Percentiles rank a stretch among this genome's conserved stretches.
Conservation (phyloP, 1,284 basidiomycete genomes). For the Ustilago nuda region DNA sequence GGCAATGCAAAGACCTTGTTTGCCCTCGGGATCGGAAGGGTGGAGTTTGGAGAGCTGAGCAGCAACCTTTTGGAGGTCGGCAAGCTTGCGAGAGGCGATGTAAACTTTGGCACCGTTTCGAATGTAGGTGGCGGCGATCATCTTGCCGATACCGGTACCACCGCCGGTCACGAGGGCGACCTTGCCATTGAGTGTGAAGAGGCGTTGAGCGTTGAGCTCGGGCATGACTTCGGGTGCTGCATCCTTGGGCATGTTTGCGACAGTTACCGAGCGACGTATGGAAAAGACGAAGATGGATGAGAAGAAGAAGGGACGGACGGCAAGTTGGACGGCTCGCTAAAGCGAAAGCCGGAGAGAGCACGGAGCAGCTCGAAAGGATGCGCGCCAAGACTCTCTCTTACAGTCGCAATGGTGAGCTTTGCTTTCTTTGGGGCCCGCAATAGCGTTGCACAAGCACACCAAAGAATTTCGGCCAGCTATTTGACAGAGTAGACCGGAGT, state of each 20-base stretch:
- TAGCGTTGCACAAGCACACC: conserved; percentile 1
- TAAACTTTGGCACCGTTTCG: conserved; percentile 83
- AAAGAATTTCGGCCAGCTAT: conserved; percentile 1
- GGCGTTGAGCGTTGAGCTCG: conserved; percentile 75
- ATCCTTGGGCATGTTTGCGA: conserved; percentile 62
- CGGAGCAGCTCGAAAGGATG: neutral
- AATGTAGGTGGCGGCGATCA: conserved; percentile 83
- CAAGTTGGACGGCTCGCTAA: neutral
- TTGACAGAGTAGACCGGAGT: conserved; percentile 16
- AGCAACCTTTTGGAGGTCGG: conserved; percentile 75
- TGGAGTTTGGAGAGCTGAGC: conserved; percentile 48
- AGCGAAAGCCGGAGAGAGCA: conserved; percentile 3
- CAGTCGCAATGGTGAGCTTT: neutral
- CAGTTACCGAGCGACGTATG: neutral
- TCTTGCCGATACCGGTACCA: conserved; percentile 67
- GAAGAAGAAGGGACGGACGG: neutral
- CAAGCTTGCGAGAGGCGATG: conserved; percentile 81
- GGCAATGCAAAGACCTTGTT: conserved; percentile 52
- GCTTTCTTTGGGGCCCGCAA: neutral
- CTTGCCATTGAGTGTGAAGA: conserved; percentile 82
- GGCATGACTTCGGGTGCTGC: conserved; percentile 66
- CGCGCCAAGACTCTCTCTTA: neutral
- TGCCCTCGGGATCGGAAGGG: conserved; percentile 49
- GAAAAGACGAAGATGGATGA: neutral
- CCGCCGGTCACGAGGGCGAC: conserved; percentile 81